Percentiles rank a stretch among this genome's conserved stretches.
These are phyloP conservation scores for Iberis amara DNA, from an alignment of 441 rosid genomes.

Conservation along the genomic window DNA sequence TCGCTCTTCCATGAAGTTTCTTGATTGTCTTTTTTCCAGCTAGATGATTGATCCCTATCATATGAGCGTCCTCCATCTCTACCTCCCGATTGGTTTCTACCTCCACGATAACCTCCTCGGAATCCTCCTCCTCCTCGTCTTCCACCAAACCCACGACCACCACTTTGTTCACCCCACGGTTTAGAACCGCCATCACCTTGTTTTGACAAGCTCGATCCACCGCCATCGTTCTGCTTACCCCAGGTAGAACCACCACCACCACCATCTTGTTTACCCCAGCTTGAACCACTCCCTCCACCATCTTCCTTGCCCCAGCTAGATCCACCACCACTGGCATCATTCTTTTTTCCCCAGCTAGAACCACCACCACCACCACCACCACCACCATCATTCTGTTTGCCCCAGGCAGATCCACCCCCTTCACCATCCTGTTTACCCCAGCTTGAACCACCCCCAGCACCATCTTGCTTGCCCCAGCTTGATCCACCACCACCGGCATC, in stretches of 20 bases:
- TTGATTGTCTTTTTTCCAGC: too few relatives aligned
- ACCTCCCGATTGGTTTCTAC: conserved; percentile 33
- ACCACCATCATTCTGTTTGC: conserved; percentile 15
- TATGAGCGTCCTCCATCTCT: conserved; percentile 45
- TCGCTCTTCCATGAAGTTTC: conserved; percentile 33
- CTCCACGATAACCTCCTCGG: conserved; percentile 40
- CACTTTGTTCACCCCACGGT: conserved; percentile 31
- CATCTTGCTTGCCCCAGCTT: conserved; percentile 28
- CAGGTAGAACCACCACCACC: conserved; percentile 5
- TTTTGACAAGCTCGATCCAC: conserved; percentile 26
- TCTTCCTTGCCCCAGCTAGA: too few relatives aligned
- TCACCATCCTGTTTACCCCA: conserved; percentile 23
- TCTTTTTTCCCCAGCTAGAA: conserved; percentile 28
- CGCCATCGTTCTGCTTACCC: neutral
- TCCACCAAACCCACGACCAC: conserved; percentile 32
- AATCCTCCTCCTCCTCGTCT: conserved; percentile 37
- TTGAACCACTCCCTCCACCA: neutral
- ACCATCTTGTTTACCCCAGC: neutral
- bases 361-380: conserved; percentile 18
- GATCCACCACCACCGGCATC: conserved; percentile 26
- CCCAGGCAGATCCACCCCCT: conserved; percentile 23
- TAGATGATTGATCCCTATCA: conserved; percentile 36
- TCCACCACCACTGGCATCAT: conserved; percentile 2
- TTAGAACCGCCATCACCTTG: conserved; percentile 29
- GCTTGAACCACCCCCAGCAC: conserved; percentile 26